Evolutionary conservation across 345 rosid genomes (phyloP), one percentile per base, ranked within the genome.

Genomic region (Hibiscus syriacus): DNA sequence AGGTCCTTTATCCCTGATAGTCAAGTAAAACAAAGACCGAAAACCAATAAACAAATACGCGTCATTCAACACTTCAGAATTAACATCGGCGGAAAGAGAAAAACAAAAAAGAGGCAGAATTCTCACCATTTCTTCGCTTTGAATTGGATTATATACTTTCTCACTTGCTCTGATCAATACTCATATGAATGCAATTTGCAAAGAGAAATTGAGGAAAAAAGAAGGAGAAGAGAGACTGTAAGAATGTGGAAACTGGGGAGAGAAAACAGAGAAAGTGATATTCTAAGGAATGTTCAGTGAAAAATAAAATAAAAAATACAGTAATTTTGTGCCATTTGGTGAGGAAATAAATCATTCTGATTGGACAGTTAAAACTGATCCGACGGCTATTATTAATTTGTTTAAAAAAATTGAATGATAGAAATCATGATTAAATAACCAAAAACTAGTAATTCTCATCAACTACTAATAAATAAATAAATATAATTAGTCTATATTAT

Each of bases 101-200:
- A 0, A 60, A 60, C 0, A 5, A 9, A 39, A 6, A 59, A 34
- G 64, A 59, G 45, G 34, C 23, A 27, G 23, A 64, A 25, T 26
- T 26, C 67, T 64, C 53, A 64, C 67, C 67, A 64, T 64, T 64
- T 64, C 54, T 63, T 62, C 41, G 34, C 66, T 61, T 39, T 39
- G 19, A 22, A 39, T 39, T 22, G 43, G 29, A 32, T 55, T 45
- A 30, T 30, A 12, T 13, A 55, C 12, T 23, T 59, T 12, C 30
- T 61, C 22, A 4, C 13, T 38, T 23, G 13, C 53, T 63, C 67
- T 41, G 52, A 41, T 25, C 67, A 63, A 25, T 25, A 41, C 49
- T 26, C 53, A 25, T 16, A 25, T 16, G 54, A 43, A 63, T 8
- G 16, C 23, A 64, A 45, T 22, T 63, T 63, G 54, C 23, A 64